Conservation (phyloP, 2,329 filamentous ascomycete genomes). For the Pestalotiopsis sp. region DNA sequence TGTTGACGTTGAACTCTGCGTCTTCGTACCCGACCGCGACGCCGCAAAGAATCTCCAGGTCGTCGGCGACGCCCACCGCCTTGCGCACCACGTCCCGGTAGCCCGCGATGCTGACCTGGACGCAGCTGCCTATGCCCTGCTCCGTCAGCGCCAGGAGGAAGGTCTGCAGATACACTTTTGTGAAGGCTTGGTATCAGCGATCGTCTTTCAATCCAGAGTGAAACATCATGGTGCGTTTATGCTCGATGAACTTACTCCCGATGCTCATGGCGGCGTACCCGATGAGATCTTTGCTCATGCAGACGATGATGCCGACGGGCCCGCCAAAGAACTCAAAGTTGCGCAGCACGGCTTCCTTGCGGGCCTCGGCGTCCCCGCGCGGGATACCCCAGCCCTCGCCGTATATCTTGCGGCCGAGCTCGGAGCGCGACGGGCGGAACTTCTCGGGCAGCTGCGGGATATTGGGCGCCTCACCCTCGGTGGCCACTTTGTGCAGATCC, state of each 20-base stretch:
- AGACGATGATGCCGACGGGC: slow-evolving; percentile 18
- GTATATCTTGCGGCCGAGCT: slow-evolving; percentile 19
- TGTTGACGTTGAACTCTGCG: slow-evolving; percentile 13
- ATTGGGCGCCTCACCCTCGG: background rate
- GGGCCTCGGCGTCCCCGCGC: slow-evolving; percentile 16
- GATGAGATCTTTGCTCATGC: slow-evolving; percentile 17
- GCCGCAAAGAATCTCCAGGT: slow-evolving; percentile 17
- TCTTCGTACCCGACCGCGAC: slow-evolving; percentile 21
- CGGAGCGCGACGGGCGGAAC: slow-evolving; percentile 14
- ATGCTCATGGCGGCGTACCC: slow-evolving; percentile 17
- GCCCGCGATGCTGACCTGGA: slow-evolving; percentile 17
- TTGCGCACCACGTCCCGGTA: slow-evolving; percentile 17
- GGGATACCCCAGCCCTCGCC: slow-evolving; percentile 19
- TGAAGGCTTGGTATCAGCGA: background rate
- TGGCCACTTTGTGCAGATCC: slow-evolving; percentile 9
- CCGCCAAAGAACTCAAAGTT: slow-evolving; percentile 26
- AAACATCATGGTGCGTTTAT: background rate
- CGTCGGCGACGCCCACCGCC: slow-evolving; percentile 15
- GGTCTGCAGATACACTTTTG: slow-evolving; percentile 20
- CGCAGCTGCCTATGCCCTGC: slow-evolving; percentile 16
- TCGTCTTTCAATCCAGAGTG: background rate
- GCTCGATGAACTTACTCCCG: slow-evolving; percentile 4
- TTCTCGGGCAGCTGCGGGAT: slow-evolving; percentile 10
- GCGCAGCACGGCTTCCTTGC: slow-evolving; percentile 16
- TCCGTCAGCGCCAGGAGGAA: slow-evolving; percentile 19